Evolutionary conservation across 495 filamentous ascomycete genomes (phyloP), one percentile per base, ranked within the genome.

Genomic region (Talaromyces thailandensis): DNA sequence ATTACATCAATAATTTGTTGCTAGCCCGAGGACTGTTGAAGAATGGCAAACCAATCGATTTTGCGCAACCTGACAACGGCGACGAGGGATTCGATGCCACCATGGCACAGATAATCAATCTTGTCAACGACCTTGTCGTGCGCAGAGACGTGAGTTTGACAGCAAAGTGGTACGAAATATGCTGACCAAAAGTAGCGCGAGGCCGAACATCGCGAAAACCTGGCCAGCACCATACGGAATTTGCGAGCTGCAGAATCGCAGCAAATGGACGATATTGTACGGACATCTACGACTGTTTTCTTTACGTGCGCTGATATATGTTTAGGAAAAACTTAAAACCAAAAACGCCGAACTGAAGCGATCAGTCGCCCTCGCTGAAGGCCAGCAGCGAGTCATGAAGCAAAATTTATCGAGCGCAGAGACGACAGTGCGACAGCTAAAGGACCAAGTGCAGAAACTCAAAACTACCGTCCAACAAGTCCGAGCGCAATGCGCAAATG

Each of bases 1-100:
- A 86, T 53, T 98, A 98, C 75, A 89, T 98, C 76, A 98, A 98
- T 78, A 96, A 97, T 71, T 87, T 96, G 62, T 80, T 98, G 31
- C 83, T 96, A 35, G 91, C 93, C 4, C 86, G 94, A 45, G 94
- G 94, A 21, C 81, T 98, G 23, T 76, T 98, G 11, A 88, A 89
- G 68, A 88, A 90, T 86, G 89, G 91, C 65, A 81, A 84, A 62
- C 82, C 82, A 31, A 94, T 98, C 72, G 86, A 96, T 69, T 98
- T 98, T 71, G 86, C 89, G 63, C 75, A 83, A 31, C 91, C 91
- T 14, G 84, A 87, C 56, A 82, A 83, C 63, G 81, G 78, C 56
- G 85, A 88, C 31, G 86, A 82, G 23, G 84, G 82, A 18, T 70
- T 81, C 9, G 84, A 85, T 48, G 81, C 78, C 12, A 91, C 90